Base-by-base conservation (phyloP, 2,329 filamentous ascomycete species). In the Aspergillus niger region DNA sequence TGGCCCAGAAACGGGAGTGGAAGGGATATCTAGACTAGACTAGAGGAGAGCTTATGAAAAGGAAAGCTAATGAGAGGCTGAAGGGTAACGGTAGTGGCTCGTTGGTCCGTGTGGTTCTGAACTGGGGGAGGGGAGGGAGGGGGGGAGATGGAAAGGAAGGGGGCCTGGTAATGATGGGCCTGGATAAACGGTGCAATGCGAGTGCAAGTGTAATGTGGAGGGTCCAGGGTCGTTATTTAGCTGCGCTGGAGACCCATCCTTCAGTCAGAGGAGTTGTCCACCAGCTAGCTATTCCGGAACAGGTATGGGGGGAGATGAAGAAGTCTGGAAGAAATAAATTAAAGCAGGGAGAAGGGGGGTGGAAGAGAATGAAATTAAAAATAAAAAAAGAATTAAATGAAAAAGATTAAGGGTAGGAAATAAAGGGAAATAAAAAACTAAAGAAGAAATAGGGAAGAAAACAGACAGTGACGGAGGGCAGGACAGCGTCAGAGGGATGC, bases 221-320 rank as follows among this genome's bases (percentile, higher is more conserved):
- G 73, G 73, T 74, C 73, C 72, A 75, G 72, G 74, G 71, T 76
- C 66, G 67, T 73, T 76, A 76, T 75, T 74, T 75, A 75, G 73
- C 70, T 74, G 72, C 66, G 69, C 65, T 56, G 61, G 63, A 69
- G 68, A 64, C 63, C 70, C 69, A 69, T 70, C 62, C 63, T 65
- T 65, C 65, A 68, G 66, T 63, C 60, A 63, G 57, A 55, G 53
- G 58, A 66, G 60, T 58, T 44, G 59, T 60, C 54, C 62, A 63
- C 60, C 43, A 61, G 55, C 50, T 51, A 58, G 57, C 62, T 61
- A 64, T 60, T 38, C 61, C 59, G 7, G 39, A 68, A 58, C 24
- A 48, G 61, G 65, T 57, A 63, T 65, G 56, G 61, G 51, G 32
- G 47, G 48, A 39, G 56, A 43, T 32, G 47, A 38, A 50, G 56